phyloP scores from a whole-genome alignment of 176 grass and related monocot genomes.

The Alopecurus myosuroides region DNA sequence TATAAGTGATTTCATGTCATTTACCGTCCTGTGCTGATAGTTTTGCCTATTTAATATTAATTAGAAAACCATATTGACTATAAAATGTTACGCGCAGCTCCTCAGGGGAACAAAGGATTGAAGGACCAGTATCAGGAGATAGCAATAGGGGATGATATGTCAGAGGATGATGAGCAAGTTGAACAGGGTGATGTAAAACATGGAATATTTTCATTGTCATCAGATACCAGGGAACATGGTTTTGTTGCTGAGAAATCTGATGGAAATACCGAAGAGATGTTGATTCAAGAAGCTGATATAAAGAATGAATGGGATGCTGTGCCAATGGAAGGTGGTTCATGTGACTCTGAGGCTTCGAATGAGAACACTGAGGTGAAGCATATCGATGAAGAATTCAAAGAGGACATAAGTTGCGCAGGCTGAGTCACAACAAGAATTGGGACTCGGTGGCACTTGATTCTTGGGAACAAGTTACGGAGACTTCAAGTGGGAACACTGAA shows the following conservation, averaged over 20 bases:
- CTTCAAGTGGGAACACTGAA: conserved; percentile 7
- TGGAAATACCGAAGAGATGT: background rate
- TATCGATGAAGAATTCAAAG: conserved; percentile 36
- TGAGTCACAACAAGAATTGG: conserved; percentile 32
- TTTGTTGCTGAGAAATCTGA: conserved; percentile 29
- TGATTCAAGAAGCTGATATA: conserved; percentile 7
- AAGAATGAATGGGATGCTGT: background rate
- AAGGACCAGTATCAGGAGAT: conserved; percentile 31
- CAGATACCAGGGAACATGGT: conserved; percentile 13
- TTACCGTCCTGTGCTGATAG: conserved; percentile 7
- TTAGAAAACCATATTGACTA: conserved; percentile 24
- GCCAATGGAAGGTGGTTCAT: background rate
- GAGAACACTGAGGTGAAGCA: conserved; percentile 2
- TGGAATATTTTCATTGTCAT: background rate
- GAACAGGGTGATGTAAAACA: conserved; percentile 4
- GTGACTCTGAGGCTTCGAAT: background rate
- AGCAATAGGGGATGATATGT: conserved; percentile 48
- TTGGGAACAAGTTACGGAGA: conserved; percentile 23
- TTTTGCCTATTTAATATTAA: conserved; percentile 14
- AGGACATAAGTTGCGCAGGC: conserved; percentile 9
- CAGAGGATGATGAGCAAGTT: conserved; percentile 39
- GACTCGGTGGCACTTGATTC: background rate
- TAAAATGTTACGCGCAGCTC: conserved; percentile 41
- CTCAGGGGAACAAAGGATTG: conserved; percentile 33
- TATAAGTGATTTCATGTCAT: background rate